Conservation (phyloP, 768 basidiomycete genomes). For the Tylopilus sp. region DNA sequence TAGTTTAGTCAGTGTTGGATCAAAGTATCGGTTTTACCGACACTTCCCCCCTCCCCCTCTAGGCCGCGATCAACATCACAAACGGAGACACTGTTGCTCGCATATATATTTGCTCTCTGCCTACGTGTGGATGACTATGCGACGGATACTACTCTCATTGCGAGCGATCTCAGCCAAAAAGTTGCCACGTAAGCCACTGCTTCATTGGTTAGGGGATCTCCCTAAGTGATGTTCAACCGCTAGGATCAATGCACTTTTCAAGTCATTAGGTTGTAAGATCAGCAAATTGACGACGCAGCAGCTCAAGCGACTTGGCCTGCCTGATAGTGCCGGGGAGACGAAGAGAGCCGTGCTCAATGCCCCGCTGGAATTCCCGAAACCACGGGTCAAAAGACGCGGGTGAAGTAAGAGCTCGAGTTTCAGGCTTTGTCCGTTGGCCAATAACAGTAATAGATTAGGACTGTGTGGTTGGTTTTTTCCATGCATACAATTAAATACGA, state of each 20-base stretch:
- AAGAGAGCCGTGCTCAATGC: slow-evolving; percentile 72
- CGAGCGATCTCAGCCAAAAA: slow-evolving; percentile 70
- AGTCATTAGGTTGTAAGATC: slow-evolving; percentile 76
- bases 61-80: slow-evolving; percentile 58
- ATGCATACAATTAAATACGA: background rate
- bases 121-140: slow-evolving; percentile 77
- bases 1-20: background rate
- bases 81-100: slow-evolving; percentile 67
- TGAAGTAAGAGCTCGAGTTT: slow-evolving; percentile 5
- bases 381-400: slow-evolving; percentile 33
- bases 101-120: slow-evolving; percentile 78
- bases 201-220: background rate
- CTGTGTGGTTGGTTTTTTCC: background rate
- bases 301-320: slow-evolving; percentile 64
- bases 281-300: slow-evolving; percentile 55
- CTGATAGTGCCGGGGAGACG: slow-evolving; percentile 55
- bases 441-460: background rate
- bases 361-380: slow-evolving; percentile 82
- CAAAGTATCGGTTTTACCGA: background rate
- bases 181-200: slow-evolving; percentile 52
- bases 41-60: background rate
- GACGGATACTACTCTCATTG: slow-evolving; percentile 62
- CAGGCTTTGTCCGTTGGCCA: background rate
- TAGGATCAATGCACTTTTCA: slow-evolving; percentile 70
- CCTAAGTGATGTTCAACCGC: slow-evolving; percentile 1